Percentiles rank a stretch among this genome's conserved stretches.
phyloP scores from a whole-genome alignment of 352 stramenopile species.

The Pythium oligandrum region DNA sequence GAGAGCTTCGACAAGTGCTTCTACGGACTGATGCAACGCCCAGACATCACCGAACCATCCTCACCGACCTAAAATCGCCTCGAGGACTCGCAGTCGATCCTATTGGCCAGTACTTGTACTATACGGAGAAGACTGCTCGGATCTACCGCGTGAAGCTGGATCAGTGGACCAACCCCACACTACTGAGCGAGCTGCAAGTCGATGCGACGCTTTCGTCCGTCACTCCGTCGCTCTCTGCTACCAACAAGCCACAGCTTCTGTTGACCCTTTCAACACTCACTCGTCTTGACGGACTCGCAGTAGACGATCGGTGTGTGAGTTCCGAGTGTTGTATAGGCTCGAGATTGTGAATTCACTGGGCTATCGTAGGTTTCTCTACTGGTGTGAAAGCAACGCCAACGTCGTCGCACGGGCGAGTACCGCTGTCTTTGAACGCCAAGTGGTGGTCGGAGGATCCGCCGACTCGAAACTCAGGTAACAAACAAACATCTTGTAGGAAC shows the following conservation, averaged over 20 bases:
- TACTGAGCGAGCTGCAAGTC: background rate
- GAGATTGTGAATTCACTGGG: too few relatives aligned
- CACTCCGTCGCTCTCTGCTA: background rate
- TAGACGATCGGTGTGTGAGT: constrained; percentile 22
- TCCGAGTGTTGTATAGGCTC: too few relatives aligned
- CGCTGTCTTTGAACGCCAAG: constrained; percentile 35
- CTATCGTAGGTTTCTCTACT: constrained; percentile 50
- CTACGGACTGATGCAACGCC: constrained; percentile 1
- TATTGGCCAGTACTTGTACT: constrained; percentile 36
- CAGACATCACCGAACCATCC: constrained; percentile 4
- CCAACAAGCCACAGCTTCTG: constrained; percentile 20
- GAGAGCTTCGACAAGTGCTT: constrained; percentile 28
- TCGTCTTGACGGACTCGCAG: constrained; percentile 54
- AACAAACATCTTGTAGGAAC: too few relatives aligned
- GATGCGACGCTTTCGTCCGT: background rate
- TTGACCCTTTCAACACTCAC: constrained; percentile 36
- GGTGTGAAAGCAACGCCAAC: constrained; percentile 67
- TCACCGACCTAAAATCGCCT: constrained; percentile 40
- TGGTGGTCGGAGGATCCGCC: constrained; percentile 45
- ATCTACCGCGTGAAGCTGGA: constrained; percentile 26
- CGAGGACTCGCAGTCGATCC: constrained; percentile 43
- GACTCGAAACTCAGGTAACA: constrained; percentile 48
- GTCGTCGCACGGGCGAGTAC: constrained; percentile 41
- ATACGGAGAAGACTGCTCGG: constrained; percentile 67
- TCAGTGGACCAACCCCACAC: background rate